phyloP scores from a whole-genome alignment of 1,284 basidiomycete genomes.

The Peniophora sp. region DNA sequence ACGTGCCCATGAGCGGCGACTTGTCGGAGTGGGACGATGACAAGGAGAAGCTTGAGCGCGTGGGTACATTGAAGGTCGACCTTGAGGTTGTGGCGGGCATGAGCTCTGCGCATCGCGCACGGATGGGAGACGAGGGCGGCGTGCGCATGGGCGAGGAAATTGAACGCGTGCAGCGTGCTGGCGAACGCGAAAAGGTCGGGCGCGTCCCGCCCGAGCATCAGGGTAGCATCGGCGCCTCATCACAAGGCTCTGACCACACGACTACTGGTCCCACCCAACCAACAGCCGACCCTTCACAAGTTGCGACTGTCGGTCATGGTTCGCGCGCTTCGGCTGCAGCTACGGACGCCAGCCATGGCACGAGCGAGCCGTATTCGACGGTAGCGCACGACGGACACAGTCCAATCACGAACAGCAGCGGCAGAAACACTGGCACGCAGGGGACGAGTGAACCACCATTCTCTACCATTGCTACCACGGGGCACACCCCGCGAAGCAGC shows the following conservation, averaged over 20 bases:
- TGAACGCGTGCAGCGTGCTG: neutral
- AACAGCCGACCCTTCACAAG: neutral
- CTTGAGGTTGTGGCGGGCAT: conserved; percentile 21
- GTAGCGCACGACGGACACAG: neutral
- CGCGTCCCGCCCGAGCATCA: neutral
- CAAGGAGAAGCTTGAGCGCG: conserved; percentile 30
- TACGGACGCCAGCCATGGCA: neutral
- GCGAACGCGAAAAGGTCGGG: conserved; percentile 15
- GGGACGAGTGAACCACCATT: neutral
- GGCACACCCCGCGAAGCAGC: neutral
- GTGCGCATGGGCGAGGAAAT: neutral
- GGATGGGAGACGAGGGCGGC: neutral
- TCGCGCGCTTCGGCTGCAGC: neutral
- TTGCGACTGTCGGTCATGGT: neutral
- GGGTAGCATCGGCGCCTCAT: neutral
- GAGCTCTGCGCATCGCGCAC: conserved; percentile 15
- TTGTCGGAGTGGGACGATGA: conserved; percentile 37
- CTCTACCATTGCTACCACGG: neutral
- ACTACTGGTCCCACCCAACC: neutral
- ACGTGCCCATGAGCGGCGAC: conserved; percentile 48
- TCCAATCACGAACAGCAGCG: neutral
- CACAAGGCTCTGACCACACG: neutral
- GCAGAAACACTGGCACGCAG: neutral
- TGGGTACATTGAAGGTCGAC: conserved; percentile 21
- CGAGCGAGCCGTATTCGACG: neutral